Evolutionary conservation across 2,329 filamentous ascomycete species (phyloP), one percentile per base, ranked within the genome.

Genomic region (Ascochyta viciae-villosae): DNA sequence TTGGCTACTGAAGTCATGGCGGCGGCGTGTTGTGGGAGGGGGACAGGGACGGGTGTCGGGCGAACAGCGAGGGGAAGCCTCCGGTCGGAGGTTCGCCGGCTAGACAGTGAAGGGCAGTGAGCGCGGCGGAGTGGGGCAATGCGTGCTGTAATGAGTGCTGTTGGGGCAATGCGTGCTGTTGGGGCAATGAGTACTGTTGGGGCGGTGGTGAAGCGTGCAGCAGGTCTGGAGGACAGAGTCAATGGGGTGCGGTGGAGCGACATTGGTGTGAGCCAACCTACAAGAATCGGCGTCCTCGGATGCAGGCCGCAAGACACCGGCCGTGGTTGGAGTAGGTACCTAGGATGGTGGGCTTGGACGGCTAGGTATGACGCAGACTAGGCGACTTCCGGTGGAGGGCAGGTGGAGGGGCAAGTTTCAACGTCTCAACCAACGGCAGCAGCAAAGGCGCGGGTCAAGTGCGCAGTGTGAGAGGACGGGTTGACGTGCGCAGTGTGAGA

Each of bases 1-100:
- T 65, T 64, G 7, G 50, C 34, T 38, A 53, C 61, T 26, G 71
- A 62, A 46, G 60, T 50, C 70, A 73, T 74, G 61, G 60, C 56
- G 26, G 60, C 48, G 37, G 44, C 49, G 50, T 45, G 35, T 31
- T 39, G 19, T 53, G 13, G 35, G 37, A 19, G 29, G 52, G 7
- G 23, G 22, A 34, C 35, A 35, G 39, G 38, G 24, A 23, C 43
- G 45, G 19, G 2, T 19, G 19, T 19, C 19, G 52, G 43, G 55
- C 46, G 54, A 48, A 53, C 27, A 40, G 58, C 51, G 50, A 54
- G 54, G 52, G 49, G 37, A 8, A 52, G 44, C 50, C 57, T 56
- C 53, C 53, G 55, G 27, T 44, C 33, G 43, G 61, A 43, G 50
- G 47, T 54, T 50, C 44, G 48, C 44, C 43, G 50, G 59, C 41